Conservation (phyloP, 2,329 filamentous ascomycete species). For the Aspergillus bombycis region DNA sequence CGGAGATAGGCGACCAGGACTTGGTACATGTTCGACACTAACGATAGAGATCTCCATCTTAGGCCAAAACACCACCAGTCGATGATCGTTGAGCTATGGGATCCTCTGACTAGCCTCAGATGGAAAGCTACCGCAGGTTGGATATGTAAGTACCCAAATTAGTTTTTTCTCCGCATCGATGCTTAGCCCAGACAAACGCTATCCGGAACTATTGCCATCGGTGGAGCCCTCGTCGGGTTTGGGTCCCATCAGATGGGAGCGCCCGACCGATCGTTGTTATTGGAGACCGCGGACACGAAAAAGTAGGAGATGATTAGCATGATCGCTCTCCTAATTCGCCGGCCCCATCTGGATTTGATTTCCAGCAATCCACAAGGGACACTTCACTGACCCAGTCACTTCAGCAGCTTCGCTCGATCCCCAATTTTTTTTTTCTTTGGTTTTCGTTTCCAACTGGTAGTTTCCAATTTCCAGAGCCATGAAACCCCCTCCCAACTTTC, state of each 20-base stretch:
- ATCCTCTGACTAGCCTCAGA: neutral
- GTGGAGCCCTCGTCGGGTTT: slow-evolving; percentile 19
- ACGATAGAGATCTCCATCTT: neutral
- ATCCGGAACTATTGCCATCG: slow-evolving; percentile 23
- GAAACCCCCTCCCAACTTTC: neutral
- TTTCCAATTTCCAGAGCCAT: slow-evolving; percentile 4
- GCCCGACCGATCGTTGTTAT: slow-evolving; percentile 19
- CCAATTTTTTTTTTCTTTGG: neutral
- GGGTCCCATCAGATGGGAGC: slow-evolving; percentile 13
- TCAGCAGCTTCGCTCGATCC: neutral
- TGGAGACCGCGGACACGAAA: slow-evolving; percentile 11
- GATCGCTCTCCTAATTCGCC: slow-evolving; percentile 8
- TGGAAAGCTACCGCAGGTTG: neutral
- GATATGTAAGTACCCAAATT: neutral
- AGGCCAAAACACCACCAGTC: neutral
- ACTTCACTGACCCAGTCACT: neutral
- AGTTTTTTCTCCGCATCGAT: slow-evolving; percentile 20
- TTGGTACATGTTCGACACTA: slow-evolving; percentile 1
- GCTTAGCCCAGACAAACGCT: slow-evolving; percentile 19
- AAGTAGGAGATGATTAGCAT: slow-evolving; percentile 10
- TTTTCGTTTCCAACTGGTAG: neutral
- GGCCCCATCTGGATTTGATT: neutral
- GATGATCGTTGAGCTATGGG: neutral
- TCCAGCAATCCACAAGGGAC: neutral
- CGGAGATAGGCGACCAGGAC: neutral